Conservation (phyloP, 2,329 filamentous ascomycete species). For the Clonostachys rosea region DNA sequence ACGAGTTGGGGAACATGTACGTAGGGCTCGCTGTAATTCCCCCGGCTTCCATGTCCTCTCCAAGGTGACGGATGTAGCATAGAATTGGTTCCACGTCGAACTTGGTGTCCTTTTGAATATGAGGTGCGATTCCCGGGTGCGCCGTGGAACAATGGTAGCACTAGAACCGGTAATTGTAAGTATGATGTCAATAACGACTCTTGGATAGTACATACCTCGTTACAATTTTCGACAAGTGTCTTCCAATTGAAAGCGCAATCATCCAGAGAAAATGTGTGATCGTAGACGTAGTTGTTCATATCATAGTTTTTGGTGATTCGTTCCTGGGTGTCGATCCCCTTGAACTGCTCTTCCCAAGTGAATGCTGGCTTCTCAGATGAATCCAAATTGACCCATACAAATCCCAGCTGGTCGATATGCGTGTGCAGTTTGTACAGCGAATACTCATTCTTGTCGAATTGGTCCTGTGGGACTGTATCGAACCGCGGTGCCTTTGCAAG, state of each 20-base stretch:
- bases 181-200: no score
- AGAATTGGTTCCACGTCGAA: constrained; percentile 37
- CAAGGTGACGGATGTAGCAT: constrained; percentile 42
- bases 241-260: constrained; percentile 57
- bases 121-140: constrained; percentile 50
- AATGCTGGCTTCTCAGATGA: constrained; percentile 37
- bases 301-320: constrained; percentile 33
- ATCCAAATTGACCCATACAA: constrained; percentile 48
- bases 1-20: constrained; percentile 41
- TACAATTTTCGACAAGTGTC: constrained; percentile 54
- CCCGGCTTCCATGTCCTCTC: constrained; percentile 40
- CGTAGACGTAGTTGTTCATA: constrained; percentile 38
- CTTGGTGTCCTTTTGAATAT: constrained; percentile 39
- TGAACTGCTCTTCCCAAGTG: constrained; percentile 47
- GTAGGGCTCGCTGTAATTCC: constrained; percentile 40
- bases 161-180: constrained; percentile 45
- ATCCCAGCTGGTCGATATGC: constrained; percentile 36
- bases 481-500: constrained; percentile 37
- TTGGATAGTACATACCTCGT: constrained; percentile 31
- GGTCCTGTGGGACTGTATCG: constrained; percentile 42
- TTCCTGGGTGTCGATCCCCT: constrained; percentile 37
- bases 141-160: constrained; percentile 52
- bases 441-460: constrained; percentile 33
- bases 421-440: constrained; percentile 40
- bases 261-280: constrained; percentile 53